phyloP scores from a whole-genome alignment of 1,284 basidiomycete genomes.

The Malassezia psittaci region DNA sequence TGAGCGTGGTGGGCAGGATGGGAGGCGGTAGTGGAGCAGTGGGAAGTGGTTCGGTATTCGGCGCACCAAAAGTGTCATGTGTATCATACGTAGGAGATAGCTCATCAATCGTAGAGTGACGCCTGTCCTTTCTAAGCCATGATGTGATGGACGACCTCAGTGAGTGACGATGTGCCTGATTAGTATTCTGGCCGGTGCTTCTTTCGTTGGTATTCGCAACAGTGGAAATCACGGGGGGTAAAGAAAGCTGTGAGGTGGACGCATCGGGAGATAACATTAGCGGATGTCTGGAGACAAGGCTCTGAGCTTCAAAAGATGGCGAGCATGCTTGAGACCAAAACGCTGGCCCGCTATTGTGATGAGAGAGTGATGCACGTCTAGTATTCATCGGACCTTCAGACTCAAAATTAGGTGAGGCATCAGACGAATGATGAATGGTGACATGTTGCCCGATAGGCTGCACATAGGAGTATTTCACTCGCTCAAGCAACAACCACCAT shows the following conservation, averaged over 20 bases:
- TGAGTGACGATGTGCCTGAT: background rate
- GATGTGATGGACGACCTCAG: background rate
- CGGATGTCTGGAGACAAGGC: background rate
- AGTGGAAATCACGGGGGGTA: no score
- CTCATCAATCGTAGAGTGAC: background rate
- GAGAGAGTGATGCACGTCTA: background rate
- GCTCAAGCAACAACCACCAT: conserved; percentile 88
- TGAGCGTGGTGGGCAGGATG: background rate
- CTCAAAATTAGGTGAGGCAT: background rate
- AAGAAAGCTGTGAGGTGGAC: no score
- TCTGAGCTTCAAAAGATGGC: background rate
- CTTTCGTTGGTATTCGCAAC: no score
- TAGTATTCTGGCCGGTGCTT: no score
- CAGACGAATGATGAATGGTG: background rate
- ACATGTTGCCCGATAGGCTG: background rate
- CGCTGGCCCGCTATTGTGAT: no score
- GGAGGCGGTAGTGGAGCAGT: background rate
- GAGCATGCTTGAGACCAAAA: background rate
- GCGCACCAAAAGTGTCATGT: no score
- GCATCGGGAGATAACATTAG: no score
- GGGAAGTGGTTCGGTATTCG: background rate
- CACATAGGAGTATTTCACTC: background rate
- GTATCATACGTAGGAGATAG: background rate
- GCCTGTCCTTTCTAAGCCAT: background rate
- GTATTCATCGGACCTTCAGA: background rate